Conservation (phyloP, 2,329 filamentous ascomycete genomes). For the Fonsecaea pedrosoi region DNA sequence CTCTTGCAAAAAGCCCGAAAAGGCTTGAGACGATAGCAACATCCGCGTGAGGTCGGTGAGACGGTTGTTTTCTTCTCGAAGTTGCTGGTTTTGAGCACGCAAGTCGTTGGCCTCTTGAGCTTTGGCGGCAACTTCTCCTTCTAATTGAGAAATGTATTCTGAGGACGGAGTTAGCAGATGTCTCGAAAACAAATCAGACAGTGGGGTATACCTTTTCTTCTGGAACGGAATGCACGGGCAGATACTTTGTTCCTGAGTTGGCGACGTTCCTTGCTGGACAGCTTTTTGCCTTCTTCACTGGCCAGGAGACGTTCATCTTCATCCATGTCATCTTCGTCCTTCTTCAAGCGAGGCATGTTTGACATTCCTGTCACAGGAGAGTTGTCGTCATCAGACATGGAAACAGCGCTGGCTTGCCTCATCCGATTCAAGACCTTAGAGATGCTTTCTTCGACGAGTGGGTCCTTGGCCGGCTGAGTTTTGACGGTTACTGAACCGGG, state of each 20-base stretch:
- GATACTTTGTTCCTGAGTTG: slow-evolving; percentile 99
- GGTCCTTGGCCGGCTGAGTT: slow-evolving; percentile 60
- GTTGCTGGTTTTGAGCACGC: slow-evolving; percentile 77
- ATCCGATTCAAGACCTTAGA: slow-evolving; percentile 91
- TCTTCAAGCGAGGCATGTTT: slow-evolving; percentile 72
- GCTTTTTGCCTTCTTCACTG: slow-evolving; percentile 98
- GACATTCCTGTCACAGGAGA: slow-evolving; percentile 46
- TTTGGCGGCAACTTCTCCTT: slow-evolving; percentile 84
- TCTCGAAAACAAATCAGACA: slow-evolving; percentile 8
- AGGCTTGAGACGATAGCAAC: slow-evolving; percentile 79
- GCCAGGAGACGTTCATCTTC: slow-evolving; percentile 91
- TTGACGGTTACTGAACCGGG: slow-evolving; percentile 43
- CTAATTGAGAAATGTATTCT: slow-evolving; percentile 98
- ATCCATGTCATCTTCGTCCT: slow-evolving; percentile 98
- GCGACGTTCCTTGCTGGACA: slow-evolving; percentile 95
- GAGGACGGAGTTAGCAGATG: slow-evolving; percentile 57
- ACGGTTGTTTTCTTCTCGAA: slow-evolving; percentile 85
- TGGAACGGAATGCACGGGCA: slow-evolving; percentile 94
- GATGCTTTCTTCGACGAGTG: slow-evolving; percentile 88
- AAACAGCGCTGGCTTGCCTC: slow-evolving; percentile 72
- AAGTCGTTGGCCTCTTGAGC: slow-evolving; percentile 83
- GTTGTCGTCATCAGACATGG: slow-evolving; percentile 60
- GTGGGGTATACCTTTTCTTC: slow-evolving; percentile 82
- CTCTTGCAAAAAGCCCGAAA: slow-evolving; percentile 79
- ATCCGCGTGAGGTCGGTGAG: slow-evolving; percentile 79